Conservation (phyloP, 2,329 filamentous ascomycete species). For the Exserohilum rostratum region DNA sequence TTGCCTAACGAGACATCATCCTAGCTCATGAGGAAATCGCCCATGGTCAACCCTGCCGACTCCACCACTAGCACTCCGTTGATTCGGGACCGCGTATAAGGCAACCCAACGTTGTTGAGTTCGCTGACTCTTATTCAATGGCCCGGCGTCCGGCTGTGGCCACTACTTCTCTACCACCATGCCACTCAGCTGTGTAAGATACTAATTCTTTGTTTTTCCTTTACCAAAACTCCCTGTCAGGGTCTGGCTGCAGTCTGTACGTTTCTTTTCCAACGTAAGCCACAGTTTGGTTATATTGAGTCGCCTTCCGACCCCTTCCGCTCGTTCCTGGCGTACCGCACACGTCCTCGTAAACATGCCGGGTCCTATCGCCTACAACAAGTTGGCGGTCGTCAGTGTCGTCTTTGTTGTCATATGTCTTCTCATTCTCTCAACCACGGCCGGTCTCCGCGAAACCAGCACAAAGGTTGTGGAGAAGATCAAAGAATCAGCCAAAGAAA, state of each 20-base stretch:
- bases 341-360: not conserved
- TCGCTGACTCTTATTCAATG: not conserved
- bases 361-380: constrained; percentile 1
- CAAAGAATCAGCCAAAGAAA: constrained; percentile 19
- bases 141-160: not conserved
- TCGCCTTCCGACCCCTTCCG: not conserved
- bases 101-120: not conserved
- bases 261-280: not conserved
- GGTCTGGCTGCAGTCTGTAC: too few species aligned
- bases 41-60: not conserved
- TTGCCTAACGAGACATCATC: too few species aligned
- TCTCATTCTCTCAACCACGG: constrained; percentile 16
- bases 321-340: not conserved
- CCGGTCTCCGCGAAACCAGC: constrained; percentile 12
- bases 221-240: too few species aligned
- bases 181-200: not conserved
- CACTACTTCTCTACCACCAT: not conserved
- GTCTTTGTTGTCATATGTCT: constrained; percentile 16
- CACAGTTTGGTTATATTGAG: not conserved
- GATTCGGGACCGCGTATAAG: not conserved
- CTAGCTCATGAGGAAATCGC: too few species aligned
- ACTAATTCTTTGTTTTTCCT: not conserved
- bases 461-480: constrained; percentile 15
- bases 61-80: not conserved
- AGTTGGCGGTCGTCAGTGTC: not conserved